Base-by-base conservation (phyloP, 805 yeast species). In the Pachysolen tannophilus region DNA sequence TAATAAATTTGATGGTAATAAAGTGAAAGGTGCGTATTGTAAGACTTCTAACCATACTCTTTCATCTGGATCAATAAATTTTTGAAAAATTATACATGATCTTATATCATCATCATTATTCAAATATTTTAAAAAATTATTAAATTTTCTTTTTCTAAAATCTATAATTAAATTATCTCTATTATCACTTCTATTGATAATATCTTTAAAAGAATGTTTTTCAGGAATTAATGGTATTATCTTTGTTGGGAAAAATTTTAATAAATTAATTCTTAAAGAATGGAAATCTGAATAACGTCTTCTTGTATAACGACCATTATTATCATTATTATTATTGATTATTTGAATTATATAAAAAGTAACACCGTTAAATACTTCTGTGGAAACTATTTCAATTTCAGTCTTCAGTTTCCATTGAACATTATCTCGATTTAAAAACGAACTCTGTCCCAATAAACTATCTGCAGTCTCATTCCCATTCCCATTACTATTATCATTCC, bases 181-280 rank as follows among this genome's bases (percentile, higher is more conserved):
- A 6, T 53, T 36, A 40, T 63, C 68, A 31, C 58, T 54, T 33
- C 58, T 39, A 34, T 60, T 46, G 32, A 66, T 44, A 38, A 60
- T 65, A 18, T 64, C 56, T 29, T 71, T 57, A 11, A 74, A 43
- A 2, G 78, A 66, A 42, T 82, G 92, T 49, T 82, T 83, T 52
- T 80, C 82, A 0, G 98, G 98, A n/a, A 92, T 85, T 1, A 97
- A 96, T 3, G 99, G 97, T 8, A 92, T 75, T 8, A 92, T 72
- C n/a, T 83, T 58, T 5, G 94, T 76, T 4, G 97, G 98, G 47
- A 82, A 80, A 35, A 88, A 64, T 43, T 78, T 75, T 2, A 75
- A 61, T 23, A 92, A 61, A 4, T 78, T 71, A 20, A 75, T 77
- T 38, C 96, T 67, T 25, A 92, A 65, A 26, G 88, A 77, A 46